Base-by-base conservation (phyloP, 495 filamentous ascomycete species). In the Podospora pseudoanserina region DNA sequence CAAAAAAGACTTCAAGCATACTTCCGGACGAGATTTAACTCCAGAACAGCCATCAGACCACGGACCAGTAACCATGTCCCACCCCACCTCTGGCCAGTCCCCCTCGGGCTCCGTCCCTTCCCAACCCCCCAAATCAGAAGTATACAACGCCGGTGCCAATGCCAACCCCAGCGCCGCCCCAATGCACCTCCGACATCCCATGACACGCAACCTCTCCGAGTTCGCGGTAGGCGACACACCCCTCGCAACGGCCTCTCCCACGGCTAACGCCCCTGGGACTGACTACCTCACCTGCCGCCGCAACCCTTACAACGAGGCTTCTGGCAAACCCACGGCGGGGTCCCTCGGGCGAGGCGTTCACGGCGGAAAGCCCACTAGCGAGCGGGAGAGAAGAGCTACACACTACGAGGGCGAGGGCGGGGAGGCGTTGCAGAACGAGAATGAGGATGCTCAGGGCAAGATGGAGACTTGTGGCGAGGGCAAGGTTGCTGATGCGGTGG, bases 401-500 rank as follows among this genome's bases (percentile, higher is more conserved):
- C 62, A 60, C 0, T 71, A 71, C 56, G 44, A 64, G 5, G 7
- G 34, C 23, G 39, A 19, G 53, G n/a, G 44, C 11, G 34, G 9
- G 19, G 39, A 44, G 2, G 66, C 76, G 80, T 44, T 64, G 26
- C 70, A 72, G 34, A 71, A 70, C 13, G 65, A 74, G 6, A 79
- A 82, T 65, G 69, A 76, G 0, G 85, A 88, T 19, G 84, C 84
- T 11, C 87, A 86, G 5, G 39, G 39, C 9, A 83, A 88, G 68
- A 86, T 89, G 81, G 78, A 81, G 27, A 78, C 83, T 30, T 77
- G 81, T 0, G 75, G 77, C 5, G 86, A 89, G 66, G 87, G 86
- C 3, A 78, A 85, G 26, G 84, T 89, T 53, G 86, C 85, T 2
- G 71, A 77, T 27, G 78, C 79, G 0, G 84, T 87, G 1, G 68